Evolutionary conservation across 1,139 yeast genomes (phyloP), one percentile per base, ranked within the genome.

Genomic region (Pichia sp.): DNA sequence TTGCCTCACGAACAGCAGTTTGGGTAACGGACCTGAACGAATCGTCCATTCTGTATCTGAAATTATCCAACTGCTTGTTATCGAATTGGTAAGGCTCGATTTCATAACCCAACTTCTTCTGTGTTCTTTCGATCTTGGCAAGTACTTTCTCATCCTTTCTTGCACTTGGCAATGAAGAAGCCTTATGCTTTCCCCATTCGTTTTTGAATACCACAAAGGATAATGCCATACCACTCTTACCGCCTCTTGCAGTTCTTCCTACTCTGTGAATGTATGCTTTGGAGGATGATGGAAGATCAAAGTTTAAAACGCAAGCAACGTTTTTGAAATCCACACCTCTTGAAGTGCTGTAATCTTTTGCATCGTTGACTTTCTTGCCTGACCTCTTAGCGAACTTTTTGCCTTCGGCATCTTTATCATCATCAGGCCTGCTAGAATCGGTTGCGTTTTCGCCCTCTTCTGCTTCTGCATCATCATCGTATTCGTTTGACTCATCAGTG

Each of bases 211-310:
- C 89, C 16, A 93, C 95, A 73, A 93, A 93, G 33, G 98, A 91
- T 58, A 95, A 78, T 0, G 98, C 87, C 83, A 91, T 92, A 57
- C 99, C 99, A 1, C 95, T 78, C 69, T 90, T 90, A 51, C 97
- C 96, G 6, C 97, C 99, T 71, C 99, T 84, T 4, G 99, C 99
- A 2, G 99, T 93, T 75, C 99, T 84, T 52, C 99, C 99, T 49
- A 95, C 81, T 68, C 99, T 82, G 71, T 95, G 99, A 46, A 91
- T 85, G 68, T 95, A 95, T 6, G 96, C 83, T 67, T 87, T 87
- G 5, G 98, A 85, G 6, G 96, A 84, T 2, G 90, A 80, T 46
- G 99, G 99, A 62, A 95, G 76, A 70, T 95, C 99, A 69, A 95
- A 95, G 72, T 95, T 95, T 61, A 95, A 76, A 4, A 95, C 99